Percentiles rank a stretch among this genome's conserved stretches.
Evolutionary conservation across 2,329 filamentous ascomycete species (phyloP).

Genomic region (Aspergillus pseudotamarii): DNA sequence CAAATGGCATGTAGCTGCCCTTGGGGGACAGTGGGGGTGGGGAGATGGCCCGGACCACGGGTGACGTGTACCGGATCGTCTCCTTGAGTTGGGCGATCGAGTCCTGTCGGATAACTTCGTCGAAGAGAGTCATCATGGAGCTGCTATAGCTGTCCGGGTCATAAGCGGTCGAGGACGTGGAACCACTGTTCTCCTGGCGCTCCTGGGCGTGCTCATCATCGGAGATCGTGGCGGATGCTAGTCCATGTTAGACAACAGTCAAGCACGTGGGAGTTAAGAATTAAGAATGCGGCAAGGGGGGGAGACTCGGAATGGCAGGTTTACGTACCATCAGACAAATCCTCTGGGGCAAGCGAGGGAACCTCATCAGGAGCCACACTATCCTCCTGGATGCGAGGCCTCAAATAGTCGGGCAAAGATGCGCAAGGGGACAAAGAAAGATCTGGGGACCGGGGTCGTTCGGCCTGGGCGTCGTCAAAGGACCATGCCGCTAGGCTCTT

Average conservation of each 20-base stretch:
- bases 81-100: conserved; percentile 36
- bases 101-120: conserved; percentile 31
- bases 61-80: conserved; percentile 35
- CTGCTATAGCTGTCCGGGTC: conserved; percentile 37
- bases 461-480: conserved; percentile 40
- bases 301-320: neutral
- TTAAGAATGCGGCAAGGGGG: neutral
- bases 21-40: conserved; percentile 27
- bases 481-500: conserved; percentile 48
- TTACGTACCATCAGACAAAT: conserved; percentile 24
- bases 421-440: conserved; percentile 43
- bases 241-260: conserved; percentile 15
- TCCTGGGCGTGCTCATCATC: conserved; percentile 28
- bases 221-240: conserved; percentile 24
- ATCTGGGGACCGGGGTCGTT: conserved; percentile 39
- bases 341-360: conserved; percentile 16
- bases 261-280: neutral
- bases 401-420: conserved; percentile 29
- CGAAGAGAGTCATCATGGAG: conserved; percentile 39
- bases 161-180: conserved; percentile 40
- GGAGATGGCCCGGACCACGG: conserved; percentile 31
- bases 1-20: conserved; percentile 33
- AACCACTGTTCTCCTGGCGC: conserved; percentile 32
- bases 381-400: conserved; percentile 25
- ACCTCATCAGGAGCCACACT: conserved; percentile 20